These are phyloP conservation scores for Chlamydomonas incerta DNA, from an alignment of 139 green algal genomes.

Conservation along the genomic window DNA sequence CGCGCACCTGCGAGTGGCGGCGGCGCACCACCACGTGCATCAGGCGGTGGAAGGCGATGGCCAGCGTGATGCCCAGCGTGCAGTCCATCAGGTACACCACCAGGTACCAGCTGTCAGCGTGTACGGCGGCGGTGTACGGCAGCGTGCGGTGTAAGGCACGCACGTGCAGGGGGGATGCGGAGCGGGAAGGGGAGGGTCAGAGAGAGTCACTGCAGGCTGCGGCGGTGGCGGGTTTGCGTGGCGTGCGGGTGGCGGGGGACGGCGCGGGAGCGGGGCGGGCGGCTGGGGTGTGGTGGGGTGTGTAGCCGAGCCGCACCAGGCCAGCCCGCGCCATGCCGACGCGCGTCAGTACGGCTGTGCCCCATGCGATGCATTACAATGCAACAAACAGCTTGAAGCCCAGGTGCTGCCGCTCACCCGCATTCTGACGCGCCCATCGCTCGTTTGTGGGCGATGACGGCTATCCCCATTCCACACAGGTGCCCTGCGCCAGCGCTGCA, in stretches of 20 bases:
- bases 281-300: too few relatives aligned
- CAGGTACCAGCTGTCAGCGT: not conserved
- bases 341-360: too few relatives aligned
- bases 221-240: too few relatives aligned
- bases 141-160: not conserved
- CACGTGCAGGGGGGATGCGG: not conserved
- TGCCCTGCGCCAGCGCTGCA: constrained; percentile 40
- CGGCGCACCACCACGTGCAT: constrained; percentile 10
- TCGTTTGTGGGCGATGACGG: constrained; percentile 36
- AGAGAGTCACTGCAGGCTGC: too few relatives aligned
- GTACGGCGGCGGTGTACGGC: not conserved
- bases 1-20: not conserved
- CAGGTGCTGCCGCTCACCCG: constrained; percentile 8
- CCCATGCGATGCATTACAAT: too few relatives aligned
- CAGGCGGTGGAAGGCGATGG: constrained; percentile 46
- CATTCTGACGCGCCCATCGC: constrained; percentile 35
- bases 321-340: too few relatives aligned
- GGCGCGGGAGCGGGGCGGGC: too few relatives aligned
- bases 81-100: constrained; percentile 52
- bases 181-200: not conserved
- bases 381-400: too few relatives aligned
- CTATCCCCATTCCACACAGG: constrained; percentile 41
- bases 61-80: constrained; percentile 50
- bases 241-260: too few relatives aligned
- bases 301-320: too few relatives aligned